Percentiles rank a stretch among this genome's conserved stretches.
Evolutionary conservation across 768 basidiomycete genomes (phyloP).

Genomic region (Coprinellus micaceus): DNA sequence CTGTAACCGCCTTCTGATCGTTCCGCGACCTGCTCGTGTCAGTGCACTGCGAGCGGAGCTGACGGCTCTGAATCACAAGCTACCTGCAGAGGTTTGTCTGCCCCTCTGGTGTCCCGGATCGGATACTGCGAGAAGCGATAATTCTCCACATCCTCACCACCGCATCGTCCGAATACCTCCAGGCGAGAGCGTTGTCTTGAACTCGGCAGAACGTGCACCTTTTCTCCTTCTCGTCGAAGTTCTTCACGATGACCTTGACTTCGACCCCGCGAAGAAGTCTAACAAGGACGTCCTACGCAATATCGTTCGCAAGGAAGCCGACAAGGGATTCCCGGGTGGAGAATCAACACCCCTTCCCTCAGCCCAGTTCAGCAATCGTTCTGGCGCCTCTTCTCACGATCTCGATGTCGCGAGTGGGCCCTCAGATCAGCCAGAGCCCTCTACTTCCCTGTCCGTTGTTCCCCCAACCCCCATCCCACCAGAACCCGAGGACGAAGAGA

Average conservation of each 20-base stretch:
- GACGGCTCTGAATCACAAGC: constrained; percentile 90
- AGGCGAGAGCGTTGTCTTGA: constrained; percentile 95
- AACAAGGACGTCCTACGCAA: constrained; percentile 87
- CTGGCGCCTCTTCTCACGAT: constrained; percentile 1
- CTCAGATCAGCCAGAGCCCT: constrained; percentile 19
- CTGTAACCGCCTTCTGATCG: constrained; percentile 83
- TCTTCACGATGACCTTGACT: constrained; percentile 85
- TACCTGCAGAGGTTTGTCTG: constrained; percentile 94
- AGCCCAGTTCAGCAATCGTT: neutral
- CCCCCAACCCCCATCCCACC: constrained; percentile 17
- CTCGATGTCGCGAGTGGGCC: constrained; percentile 21
- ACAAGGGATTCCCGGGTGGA: constrained; percentile 59
- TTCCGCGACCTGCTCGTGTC: constrained; percentile 91
- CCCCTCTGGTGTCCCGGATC: constrained; percentile 84
- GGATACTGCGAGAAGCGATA: constrained; percentile 41
- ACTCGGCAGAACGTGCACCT: constrained; percentile 94
- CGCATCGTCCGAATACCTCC: constrained; percentile 96
- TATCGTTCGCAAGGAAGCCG: constrained; percentile 63
- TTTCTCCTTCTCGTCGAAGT: constrained; percentile 92
- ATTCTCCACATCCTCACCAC: constrained; percentile 69
- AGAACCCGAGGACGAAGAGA: constrained; percentile 68
- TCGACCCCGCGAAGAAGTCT: constrained; percentile 76
- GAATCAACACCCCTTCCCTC: constrained; percentile 24
- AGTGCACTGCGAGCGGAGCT: constrained; percentile 96
- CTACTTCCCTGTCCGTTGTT: neutral